Conservation (phyloP, 2,329 filamentous ascomycete species). For the Huntiella moniliformis region DNA sequence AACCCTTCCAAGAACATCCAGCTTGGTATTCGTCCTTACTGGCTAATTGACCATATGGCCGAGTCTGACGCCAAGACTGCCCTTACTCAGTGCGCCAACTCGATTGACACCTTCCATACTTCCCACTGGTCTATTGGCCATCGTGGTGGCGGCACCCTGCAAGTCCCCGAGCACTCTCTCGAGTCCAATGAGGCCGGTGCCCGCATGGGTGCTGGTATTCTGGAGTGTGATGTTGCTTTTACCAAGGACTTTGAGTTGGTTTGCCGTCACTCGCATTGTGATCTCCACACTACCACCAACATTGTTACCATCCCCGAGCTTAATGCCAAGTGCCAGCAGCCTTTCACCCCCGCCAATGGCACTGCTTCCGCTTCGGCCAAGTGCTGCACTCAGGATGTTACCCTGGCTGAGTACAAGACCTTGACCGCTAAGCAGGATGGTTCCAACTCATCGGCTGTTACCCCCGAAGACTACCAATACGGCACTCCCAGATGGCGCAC, state of each 20-base stretch:
- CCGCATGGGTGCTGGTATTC: constrained; percentile 47
- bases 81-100: constrained; percentile 36
- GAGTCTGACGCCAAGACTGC: constrained; percentile 38
- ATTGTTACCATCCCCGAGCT: constrained; percentile 43
- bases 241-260: constrained; percentile 47
- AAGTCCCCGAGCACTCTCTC: constrained; percentile 45
- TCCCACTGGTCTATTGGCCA: constrained; percentile 42
- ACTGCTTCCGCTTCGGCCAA: constrained; percentile 37
- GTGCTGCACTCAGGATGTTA: constrained; percentile 57
- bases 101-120: constrained; percentile 29
- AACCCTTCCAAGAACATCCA: constrained; percentile 30
- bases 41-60: constrained; percentile 42
- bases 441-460: constrained; percentile 38
- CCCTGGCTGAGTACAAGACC: constrained; percentile 44
- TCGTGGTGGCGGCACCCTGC: constrained; percentile 40
- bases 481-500: constrained; percentile 44
- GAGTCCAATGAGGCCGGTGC: constrained; percentile 41
- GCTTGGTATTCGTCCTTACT: constrained; percentile 45
- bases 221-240: constrained; percentile 51
- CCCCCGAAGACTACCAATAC: constrained; percentile 34
- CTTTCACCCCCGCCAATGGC: constrained; percentile 37
- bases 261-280: constrained; percentile 48
- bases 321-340: constrained; percentile 42
- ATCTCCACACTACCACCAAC: constrained; percentile 50
- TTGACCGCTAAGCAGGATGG: constrained; percentile 57